A percentile compares a stretch with the other conserved stretches of the same genome.
Conservation (phyloP, 371 early-diverging fungal species). For the Syncephalastrum monosporum region DNA sequence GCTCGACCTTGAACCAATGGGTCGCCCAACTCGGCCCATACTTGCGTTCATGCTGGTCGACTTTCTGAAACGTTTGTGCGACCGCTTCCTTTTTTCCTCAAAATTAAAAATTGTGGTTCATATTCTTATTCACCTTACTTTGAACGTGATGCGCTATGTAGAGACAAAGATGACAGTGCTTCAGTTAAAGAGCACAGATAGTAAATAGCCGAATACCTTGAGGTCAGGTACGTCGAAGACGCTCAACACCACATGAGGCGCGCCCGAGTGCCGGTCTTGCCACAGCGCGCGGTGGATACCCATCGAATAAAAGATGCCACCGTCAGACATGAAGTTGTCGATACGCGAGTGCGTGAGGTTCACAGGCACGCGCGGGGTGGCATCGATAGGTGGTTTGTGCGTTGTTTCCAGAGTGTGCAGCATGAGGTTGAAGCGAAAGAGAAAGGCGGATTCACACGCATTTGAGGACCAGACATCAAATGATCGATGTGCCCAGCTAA, state of each 20-base stretch:
- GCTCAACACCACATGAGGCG: constrained; percentile 33
- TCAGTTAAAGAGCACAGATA: too few relatives aligned
- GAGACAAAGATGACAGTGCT: background rate
- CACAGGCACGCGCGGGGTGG: constrained; percentile 37
- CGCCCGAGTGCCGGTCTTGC: constrained; percentile 25
- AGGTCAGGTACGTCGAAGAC: constrained; percentile 80
- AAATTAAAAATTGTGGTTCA: background rate
- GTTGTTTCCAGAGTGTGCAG: too few relatives aligned
- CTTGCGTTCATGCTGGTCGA: constrained; percentile 21
- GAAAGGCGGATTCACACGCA: too few relatives aligned
- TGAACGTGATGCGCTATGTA: constrained; percentile 38
- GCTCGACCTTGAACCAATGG: constrained; percentile 80
- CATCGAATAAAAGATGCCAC: constrained; percentile 48
- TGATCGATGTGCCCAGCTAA: too few relatives aligned
- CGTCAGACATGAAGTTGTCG: constrained; percentile 37
- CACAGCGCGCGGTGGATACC: constrained; percentile 44
- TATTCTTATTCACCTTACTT: constrained; percentile 21
- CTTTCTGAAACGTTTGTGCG: constrained; percentile 32
- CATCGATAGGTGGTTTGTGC: constrained; percentile 27
- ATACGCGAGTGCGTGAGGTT: constrained; percentile 40
- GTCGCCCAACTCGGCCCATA: constrained; percentile 75
- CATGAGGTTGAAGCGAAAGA: too few relatives aligned
- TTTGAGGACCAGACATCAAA: too few relatives aligned
- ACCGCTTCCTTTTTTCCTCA: constrained; percentile 37
- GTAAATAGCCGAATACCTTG: constrained; percentile 31